Base-by-base conservation (phyloP, 164 flowering plant species). In the Tetracentron sinense region DNA sequence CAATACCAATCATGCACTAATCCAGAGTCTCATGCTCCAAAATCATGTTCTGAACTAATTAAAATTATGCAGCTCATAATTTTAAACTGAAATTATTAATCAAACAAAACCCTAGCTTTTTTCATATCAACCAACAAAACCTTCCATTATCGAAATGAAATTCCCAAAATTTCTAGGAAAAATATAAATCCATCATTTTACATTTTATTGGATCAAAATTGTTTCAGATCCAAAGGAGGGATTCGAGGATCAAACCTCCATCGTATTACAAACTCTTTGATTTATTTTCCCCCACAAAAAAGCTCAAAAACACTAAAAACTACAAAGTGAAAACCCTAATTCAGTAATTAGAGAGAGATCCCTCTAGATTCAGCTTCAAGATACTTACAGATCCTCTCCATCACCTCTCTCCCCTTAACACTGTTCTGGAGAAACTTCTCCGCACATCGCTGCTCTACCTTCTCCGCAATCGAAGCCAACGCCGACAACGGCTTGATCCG, bases 311-410 rank as follows among this genome's bases (percentile, higher is more conserved):
- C 44, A 12, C 44, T 38, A 38, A 16, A 38, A 8, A 38, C 4
- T 16, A 8, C 44, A 38, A 8, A 12, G 14, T 16, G 25, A 14
- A 54, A 56, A 22, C 54, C 54, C 35, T 44, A 47, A 27, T 26
- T 21, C 7, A 16, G 7, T 25, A 53, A 52, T 74, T 68, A 85
- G 29, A 81, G 20, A 38, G 83, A 69, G 42, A 89, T 75, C 30
- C 89, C 87, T 16, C 83, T 38, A 26, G 95, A 79, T 73, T 91
- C 97, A 63, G 96, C 88, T 72, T 94, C 97, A 50, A 91, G 87
- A 72, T 86, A 94, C 92, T 83, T 88, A 61, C 99, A 94, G 63
- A 94, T 94, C 80, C 94, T 81, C 81, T 94, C 99, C 96, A 91
- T 89, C 14, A 91, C 99, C 65, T 91, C 99, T 58, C 99, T 84